phyloP scores from a whole-genome alignment of 345 rosid species.

The Lepidium didymum region DNA sequence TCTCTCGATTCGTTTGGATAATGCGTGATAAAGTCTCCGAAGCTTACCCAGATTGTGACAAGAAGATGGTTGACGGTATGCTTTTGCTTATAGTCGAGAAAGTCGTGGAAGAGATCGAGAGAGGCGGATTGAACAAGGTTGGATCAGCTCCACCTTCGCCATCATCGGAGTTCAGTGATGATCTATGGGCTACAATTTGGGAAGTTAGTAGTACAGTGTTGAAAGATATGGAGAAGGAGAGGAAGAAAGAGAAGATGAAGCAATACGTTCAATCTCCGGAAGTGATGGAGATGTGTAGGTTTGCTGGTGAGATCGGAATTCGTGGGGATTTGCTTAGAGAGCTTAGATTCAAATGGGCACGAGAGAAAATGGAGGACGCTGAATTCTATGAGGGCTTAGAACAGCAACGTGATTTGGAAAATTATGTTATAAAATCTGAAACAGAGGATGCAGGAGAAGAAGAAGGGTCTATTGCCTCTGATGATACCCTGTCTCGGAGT shows the following conservation, averaged over 20 bases:
- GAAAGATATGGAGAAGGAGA: slow-evolving; percentile 79
- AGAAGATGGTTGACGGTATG: slow-evolving; percentile 61
- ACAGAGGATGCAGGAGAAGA: slow-evolving; percentile 24
- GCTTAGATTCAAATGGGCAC: slow-evolving; percentile 83
- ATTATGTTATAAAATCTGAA: slow-evolving; percentile 25
- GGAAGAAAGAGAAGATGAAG: slow-evolving; percentile 83
- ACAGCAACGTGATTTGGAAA: slow-evolving; percentile 35
- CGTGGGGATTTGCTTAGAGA: slow-evolving; percentile 87
- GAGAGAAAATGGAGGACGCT: slow-evolving; percentile 78
- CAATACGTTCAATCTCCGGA: slow-evolving; percentile 56
- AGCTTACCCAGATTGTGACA: slow-evolving; percentile 52
- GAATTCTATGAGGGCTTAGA: slow-evolving; percentile 61
- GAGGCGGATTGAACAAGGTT: slow-evolving; percentile 41
- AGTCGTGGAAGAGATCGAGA: slow-evolving; percentile 66
- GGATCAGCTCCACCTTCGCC: slow-evolving; percentile 28
- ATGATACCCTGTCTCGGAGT: slow-evolving; percentile 24
- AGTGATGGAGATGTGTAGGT: slow-evolving; percentile 80
- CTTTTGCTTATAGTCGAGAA: slow-evolving; percentile 63
- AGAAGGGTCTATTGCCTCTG: slow-evolving; percentile 24
- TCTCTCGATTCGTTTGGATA: slow-evolving; percentile 74
- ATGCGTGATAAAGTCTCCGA: slow-evolving; percentile 67
- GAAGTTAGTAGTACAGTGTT: slow-evolving; percentile 75
- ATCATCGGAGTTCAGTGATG: slow-evolving; percentile 50
- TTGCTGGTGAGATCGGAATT: slow-evolving; percentile 85
- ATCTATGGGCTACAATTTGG: slow-evolving; percentile 74